Conservation (phyloP, 2,329 filamentous ascomycete species). For the Grosmannia serpens region DNA sequence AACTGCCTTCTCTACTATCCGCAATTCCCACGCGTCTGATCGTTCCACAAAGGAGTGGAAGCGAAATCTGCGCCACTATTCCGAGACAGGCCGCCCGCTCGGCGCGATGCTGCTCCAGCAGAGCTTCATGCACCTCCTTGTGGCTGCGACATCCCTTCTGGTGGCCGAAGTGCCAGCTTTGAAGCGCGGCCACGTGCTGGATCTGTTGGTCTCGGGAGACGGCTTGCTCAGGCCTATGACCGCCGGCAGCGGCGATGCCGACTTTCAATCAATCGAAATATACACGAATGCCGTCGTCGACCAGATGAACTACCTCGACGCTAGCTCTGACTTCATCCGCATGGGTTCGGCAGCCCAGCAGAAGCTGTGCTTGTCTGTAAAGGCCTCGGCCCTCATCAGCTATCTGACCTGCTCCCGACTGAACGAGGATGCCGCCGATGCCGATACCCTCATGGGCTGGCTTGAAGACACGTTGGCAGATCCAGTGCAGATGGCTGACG, state of each 20-base stretch:
- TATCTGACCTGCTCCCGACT: slow-evolving; percentile 78
- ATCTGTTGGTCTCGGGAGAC: slow-evolving; percentile 52
- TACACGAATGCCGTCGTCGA: slow-evolving; percentile 66
- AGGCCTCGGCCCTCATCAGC: slow-evolving; percentile 67
- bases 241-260: slow-evolving; percentile 32
- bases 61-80: slow-evolving; percentile 72
- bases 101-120: slow-evolving; percentile 86
- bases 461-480: slow-evolving; percentile 74
- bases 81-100: slow-evolving; percentile 64
- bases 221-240: slow-evolving; percentile 32
- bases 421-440: slow-evolving; percentile 70
- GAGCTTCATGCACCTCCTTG: slow-evolving; percentile 76
- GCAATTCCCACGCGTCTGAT: slow-evolving; percentile 61
- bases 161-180: slow-evolving; percentile 51
- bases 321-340: slow-evolving; percentile 79
- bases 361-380: slow-evolving; percentile 72
- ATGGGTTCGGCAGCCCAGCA: slow-evolving; percentile 82
- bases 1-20: slow-evolving; percentile 79
- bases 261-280: slow-evolving; percentile 45
- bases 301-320: slow-evolving; percentile 78
- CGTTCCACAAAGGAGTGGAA: slow-evolving; percentile 73
- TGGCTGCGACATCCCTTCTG: slow-evolving; percentile 65
- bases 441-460: slow-evolving; percentile 71
- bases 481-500: slow-evolving; percentile 69
- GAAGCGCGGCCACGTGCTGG: slow-evolving; percentile 54